phyloP scores from a whole-genome alignment of 2,329 filamentous ascomycete genomes.

The Pseudogymnoascus sp. region DNA sequence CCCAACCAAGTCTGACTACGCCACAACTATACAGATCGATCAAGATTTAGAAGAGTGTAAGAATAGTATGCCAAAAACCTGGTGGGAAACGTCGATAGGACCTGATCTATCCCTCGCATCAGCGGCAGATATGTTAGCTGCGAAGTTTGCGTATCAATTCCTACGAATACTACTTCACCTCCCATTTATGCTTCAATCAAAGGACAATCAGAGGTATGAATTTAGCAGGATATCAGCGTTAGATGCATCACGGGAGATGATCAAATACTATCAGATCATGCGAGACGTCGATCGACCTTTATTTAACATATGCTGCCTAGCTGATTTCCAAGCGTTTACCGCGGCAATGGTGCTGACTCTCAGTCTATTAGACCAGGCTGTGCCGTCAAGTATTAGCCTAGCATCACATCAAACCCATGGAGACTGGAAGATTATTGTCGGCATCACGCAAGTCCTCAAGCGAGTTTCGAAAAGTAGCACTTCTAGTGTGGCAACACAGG shows the following conservation, averaged over 20 bases:
- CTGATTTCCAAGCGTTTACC: constrained; percentile 41
- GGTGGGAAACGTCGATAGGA: constrained; percentile 24
- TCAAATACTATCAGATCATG: constrained; percentile 32
- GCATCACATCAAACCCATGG: constrained; percentile 25
- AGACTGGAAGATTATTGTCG: constrained; percentile 32
- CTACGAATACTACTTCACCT: constrained; percentile 36
- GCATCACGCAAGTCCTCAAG: constrained; percentile 28
- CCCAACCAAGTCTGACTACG: constrained; percentile 29
- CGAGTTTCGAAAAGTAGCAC: constrained; percentile 28
- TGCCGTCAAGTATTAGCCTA: constrained; percentile 16
- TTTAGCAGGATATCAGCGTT: constrained; percentile 33
- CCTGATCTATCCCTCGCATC: constrained; percentile 22
- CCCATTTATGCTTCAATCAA: constrained; percentile 38
- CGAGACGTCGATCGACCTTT: constrained; percentile 24
- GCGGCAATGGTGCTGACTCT: constrained; percentile 37
- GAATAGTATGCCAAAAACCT: constrained; percentile 26
- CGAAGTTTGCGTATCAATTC: constrained; percentile 35
- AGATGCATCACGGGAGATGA: constrained; percentile 35
- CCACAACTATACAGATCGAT: constrained; percentile 34
- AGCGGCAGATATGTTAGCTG: constrained; percentile 27
- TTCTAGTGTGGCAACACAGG: constrained; percentile 37
- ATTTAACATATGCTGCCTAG: constrained; percentile 36
- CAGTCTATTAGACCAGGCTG: constrained; percentile 30
- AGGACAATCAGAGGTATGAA: constrained; percentile 30
- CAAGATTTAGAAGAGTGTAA: constrained; percentile 32